phyloP scores from a whole-genome alignment of 192 early-diverging fungal species.

The Coemansia sp. region DNA sequence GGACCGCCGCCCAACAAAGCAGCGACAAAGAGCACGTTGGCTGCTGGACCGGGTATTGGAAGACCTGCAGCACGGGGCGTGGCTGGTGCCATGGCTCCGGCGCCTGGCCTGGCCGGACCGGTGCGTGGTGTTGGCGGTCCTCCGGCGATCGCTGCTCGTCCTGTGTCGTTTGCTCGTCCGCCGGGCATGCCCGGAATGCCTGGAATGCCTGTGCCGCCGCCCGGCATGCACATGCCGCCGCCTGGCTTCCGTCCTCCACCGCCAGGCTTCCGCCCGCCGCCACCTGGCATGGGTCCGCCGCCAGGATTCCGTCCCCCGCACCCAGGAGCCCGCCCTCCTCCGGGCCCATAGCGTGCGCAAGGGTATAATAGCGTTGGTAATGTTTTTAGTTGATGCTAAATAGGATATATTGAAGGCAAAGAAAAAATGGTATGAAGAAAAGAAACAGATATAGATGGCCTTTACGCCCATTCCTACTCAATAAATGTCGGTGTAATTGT shows the following conservation, averaged over 20 bases:
- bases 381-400: background rate
- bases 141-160: conserved; percentile 59
- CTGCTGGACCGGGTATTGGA: conserved; percentile 71
- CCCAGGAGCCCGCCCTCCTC: conserved; percentile 32
- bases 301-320: conserved; percentile 50
- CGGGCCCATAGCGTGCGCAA: conserved; percentile 15
- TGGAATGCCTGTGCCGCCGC: conserved; percentile 42
- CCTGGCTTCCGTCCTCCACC: conserved; percentile 62
- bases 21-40: conserved; percentile 49
- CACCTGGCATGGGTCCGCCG: conserved; percentile 42
- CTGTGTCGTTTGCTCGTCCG: conserved; percentile 72
- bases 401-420: background rate
- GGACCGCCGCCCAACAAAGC: conserved; percentile 75
- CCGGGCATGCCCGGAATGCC: conserved; percentile 60
- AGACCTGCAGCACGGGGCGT: conserved; percentile 80
- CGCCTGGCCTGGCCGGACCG: conserved; percentile 80
- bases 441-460: background rate
- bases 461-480: conserved; percentile 40
- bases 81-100: conserved; percentile 48
- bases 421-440: background rate
- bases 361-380: no score
- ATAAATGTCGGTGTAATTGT: conserved; percentile 91
- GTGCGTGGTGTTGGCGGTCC: conserved; percentile 97
- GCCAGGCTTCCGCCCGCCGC: conserved; percentile 31
- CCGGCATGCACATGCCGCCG: conserved; percentile 53